These are phyloP conservation scores for Aspergillus texensis DNA, from an alignment of 2,329 filamentous ascomycete genomes.

Conservation along the genomic window DNA sequence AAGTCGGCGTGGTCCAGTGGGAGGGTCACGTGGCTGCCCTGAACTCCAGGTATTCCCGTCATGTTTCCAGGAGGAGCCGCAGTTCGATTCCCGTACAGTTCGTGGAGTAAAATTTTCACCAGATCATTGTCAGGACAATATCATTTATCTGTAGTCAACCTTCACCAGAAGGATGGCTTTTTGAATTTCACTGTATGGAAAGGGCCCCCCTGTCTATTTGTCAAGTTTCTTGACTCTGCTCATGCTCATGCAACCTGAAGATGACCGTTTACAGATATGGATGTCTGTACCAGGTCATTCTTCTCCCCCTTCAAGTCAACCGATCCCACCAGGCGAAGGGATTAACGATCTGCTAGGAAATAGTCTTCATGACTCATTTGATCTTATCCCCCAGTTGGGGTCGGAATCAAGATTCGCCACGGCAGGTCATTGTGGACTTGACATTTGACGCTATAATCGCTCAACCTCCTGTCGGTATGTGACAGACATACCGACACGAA, in stretches of 20 bases:
- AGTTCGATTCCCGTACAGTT: slow-evolving; percentile 19
- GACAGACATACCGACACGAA: background rate
- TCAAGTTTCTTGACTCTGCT: background rate
- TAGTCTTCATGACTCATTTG: background rate
- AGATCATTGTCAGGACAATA: background rate
- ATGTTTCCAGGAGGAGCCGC: background rate
- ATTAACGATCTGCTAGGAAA: background rate
- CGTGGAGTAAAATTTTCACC: background rate
- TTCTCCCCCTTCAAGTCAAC: background rate
- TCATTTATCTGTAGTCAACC: too few species aligned
- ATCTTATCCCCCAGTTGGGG: background rate
- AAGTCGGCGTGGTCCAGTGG: slow-evolving; percentile 19
- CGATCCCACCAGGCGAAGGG: background rate
- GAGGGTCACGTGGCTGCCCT: slow-evolving; percentile 13
- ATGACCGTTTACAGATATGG: background rate
- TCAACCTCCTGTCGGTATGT: background rate
- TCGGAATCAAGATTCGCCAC: background rate
- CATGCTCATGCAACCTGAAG: background rate
- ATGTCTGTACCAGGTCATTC: background rate
- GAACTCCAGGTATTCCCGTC: background rate
- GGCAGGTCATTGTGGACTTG: background rate
- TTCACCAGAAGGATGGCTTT: too few species aligned
- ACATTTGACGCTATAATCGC: background rate
- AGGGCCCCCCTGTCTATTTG: background rate
- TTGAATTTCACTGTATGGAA: background rate